Percentiles rank a stretch among this genome's conserved stretches.
Evolutionary conservation across 345 rosid genomes (phyloP).

Genomic region (Mercurialis annua): DNA sequence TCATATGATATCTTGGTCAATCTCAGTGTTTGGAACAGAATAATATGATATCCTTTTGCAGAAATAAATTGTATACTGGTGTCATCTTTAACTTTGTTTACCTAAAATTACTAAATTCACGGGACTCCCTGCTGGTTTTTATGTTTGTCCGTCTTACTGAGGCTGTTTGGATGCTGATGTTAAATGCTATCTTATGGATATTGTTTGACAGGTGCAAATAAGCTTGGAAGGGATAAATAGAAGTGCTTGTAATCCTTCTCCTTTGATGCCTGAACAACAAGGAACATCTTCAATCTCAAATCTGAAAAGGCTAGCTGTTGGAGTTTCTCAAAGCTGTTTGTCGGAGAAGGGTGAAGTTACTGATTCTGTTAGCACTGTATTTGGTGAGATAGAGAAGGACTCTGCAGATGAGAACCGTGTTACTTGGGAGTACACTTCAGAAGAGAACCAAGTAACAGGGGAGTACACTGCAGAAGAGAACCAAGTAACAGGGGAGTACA

Average conservation of each 20-base stretch:
- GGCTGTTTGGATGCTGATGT: constrained; percentile 5
- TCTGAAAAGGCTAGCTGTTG: constrained; percentile 16
- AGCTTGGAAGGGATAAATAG: constrained; percentile 21
- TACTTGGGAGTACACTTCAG: constrained; percentile 16
- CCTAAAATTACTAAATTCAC: background rate
- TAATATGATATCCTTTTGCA: background rate
- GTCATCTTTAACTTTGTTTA: background rate
- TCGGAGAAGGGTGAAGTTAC: constrained; percentile 37
- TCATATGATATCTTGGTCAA: background rate
- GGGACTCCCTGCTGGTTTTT: background rate
- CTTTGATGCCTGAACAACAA: constrained; percentile 17
- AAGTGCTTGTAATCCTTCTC: constrained; percentile 14
- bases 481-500: constrained; percentile 4
- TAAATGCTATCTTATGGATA: constrained; percentile 11
- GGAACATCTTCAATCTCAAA: constrained; percentile 21
- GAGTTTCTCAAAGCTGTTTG: constrained; percentile 33
- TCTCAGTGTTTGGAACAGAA: background rate
- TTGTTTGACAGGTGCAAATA: constrained; percentile 32
- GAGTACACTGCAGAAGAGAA: too few species aligned
- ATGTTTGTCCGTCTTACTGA: background rate
- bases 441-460: constrained; percentile 34
- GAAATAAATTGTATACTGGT: background rate
- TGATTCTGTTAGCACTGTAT: constrained; percentile 28
- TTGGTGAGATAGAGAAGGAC: constrained; percentile 26
- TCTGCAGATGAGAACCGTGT: too few species aligned